Evolutionary conservation across 2,329 filamentous ascomycete species (phyloP), one percentile per base, ranked within the genome.

Genomic region (Calonectria crousiana): DNA sequence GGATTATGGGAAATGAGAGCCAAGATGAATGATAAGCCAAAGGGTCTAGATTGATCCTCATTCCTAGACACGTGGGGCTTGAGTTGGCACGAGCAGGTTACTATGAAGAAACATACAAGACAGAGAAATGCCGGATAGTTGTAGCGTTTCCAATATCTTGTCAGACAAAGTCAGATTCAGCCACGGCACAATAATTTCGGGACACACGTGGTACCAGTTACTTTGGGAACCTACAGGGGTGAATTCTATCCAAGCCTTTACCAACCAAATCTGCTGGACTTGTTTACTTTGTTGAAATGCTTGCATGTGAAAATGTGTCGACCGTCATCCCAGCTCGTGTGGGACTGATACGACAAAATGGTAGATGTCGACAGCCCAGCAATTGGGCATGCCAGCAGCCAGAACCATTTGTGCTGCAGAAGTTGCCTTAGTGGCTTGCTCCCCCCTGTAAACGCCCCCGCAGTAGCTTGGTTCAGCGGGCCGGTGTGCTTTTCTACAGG

Each of bases 381-480:
- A 69, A 56, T 64, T 34, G 58, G 56, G 34, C 44, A 38, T 38
- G 26, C 23, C 20, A n/a, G 28, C 28, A 36, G 47, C 58, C 52
- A 58, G 62, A 36, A 20, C 36, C 65, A 65, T 68, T 65, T 69
- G 65, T 47, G 52, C 56, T 60, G 69, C 58, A 67, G 68, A 64
- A 53, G 71, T 47, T 69, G 69, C 56, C 60, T 73, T 73, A 77
- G 75, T 73, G 75, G 69, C 56, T 69, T 58, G 58, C 32, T 23
- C 62, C 69, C 75, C 73, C 73, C 38, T 75, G 72, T 53, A 56
- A 66, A 60, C 36, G 53, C 44, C 72, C 74, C 74, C 69, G 69
- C 74, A 72, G 67, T 67, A 76, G 72, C 72, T 76, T 51, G 52
- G 20, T 30, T 49, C 53, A 71, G 71, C 49, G 71, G 71, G 53